Base-by-base conservation (phyloP, 169 alveolate genomes). In the Plasmodium berghei region DNA sequence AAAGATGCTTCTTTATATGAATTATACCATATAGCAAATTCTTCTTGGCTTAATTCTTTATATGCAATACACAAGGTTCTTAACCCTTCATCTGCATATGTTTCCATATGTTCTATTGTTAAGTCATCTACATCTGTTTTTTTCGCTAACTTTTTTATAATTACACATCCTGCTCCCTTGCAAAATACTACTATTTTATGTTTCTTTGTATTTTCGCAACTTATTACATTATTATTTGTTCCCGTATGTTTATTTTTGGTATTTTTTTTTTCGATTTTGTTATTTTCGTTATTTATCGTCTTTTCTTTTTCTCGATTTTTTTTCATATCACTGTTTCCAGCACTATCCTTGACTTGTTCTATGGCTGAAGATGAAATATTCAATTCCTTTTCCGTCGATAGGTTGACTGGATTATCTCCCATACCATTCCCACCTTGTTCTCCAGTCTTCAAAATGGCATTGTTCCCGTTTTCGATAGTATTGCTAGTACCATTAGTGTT, bases 101-200 rank as follows among this genome's bases (percentile, higher is more conserved):
- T 92, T 80, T 94, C 94, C 88, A 94, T 83, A 87, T 95, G 93
- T 22, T 83, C 72, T 14, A 90, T 72, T 4, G 95, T 93, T n/a
- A 89, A 58, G 0, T 70, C 89, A 59, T 94, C 97, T 59, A 92
- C 61, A 6, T 89, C 93, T 0, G 87, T 83, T 14, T 71, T 62
- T 8, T 87, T 54, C 24, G 87, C 90, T 46, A 96, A 85, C 46
- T 95, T 92, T 22, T 94, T 94, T 48, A 95, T 6, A 95, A 98
- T 97, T 3, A 96, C 96, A 18, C 97, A 92, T 87, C 98, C 99
- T 45, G 99, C 99, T 9, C 99, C 99, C 88, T 98, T 97, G 40
- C 96, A 91, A 83, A 95, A 95, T 16, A 97, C 90, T 70, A 94
- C 90, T 14, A 95, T 89, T 66, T 80, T 59, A 80, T 77, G 85